Conservation (phyloP, 768 basidiomycete species). For the Mycena crocata region DNA sequence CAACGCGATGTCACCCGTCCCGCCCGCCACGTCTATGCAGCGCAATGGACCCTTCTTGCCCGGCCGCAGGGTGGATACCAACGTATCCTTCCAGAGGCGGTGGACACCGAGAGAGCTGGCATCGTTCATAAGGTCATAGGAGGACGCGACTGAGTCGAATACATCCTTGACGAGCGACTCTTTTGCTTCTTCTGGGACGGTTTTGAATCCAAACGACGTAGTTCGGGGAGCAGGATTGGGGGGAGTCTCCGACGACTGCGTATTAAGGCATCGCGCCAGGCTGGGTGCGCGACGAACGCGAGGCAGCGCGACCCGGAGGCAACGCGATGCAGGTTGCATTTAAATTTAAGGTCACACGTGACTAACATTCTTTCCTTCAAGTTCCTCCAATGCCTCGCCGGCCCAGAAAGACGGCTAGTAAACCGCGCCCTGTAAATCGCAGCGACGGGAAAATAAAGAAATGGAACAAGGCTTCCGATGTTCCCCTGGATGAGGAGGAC, state of each 20-base stretch:
- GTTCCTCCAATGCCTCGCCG: conserved; percentile 72
- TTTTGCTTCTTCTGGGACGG: conserved; percentile 87
- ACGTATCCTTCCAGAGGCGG: conserved; percentile 95
- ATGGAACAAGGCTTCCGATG: conserved; percentile 76
- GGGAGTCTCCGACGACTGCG: conserved; percentile 5
- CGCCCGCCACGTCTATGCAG: conserved; percentile 97
- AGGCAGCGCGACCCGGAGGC: conserved; percentile 22
- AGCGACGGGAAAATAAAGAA: conserved; percentile 66
- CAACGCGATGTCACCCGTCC: conserved; percentile 97
- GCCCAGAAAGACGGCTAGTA: conserved; percentile 51
- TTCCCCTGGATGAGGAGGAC: conserved; percentile 84
- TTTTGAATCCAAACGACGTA: conserved; percentile 94
- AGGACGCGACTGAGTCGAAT: conserved; percentile 95
- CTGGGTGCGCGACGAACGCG: conserved; percentile 39
- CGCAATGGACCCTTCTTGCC: conserved; percentile 79
- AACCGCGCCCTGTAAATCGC: conserved; percentile 62
- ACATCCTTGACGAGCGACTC: conserved; percentile 92
- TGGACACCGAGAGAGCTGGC: conserved; percentile 98
- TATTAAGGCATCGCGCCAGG: conserved; percentile 30
- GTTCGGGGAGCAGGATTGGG: conserved; percentile 47
- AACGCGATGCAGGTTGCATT: conserved; percentile 33
- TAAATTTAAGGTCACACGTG: background rate
- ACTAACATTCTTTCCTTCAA: too few relatives aligned
- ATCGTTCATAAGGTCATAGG: conserved; percentile 99
- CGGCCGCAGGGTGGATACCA: conserved; percentile 80